Evolutionary conservation across 2,329 filamentous ascomycete species (phyloP), one percentile per base, ranked within the genome.

Genomic region (Cordyceps cateniannulata): DNA sequence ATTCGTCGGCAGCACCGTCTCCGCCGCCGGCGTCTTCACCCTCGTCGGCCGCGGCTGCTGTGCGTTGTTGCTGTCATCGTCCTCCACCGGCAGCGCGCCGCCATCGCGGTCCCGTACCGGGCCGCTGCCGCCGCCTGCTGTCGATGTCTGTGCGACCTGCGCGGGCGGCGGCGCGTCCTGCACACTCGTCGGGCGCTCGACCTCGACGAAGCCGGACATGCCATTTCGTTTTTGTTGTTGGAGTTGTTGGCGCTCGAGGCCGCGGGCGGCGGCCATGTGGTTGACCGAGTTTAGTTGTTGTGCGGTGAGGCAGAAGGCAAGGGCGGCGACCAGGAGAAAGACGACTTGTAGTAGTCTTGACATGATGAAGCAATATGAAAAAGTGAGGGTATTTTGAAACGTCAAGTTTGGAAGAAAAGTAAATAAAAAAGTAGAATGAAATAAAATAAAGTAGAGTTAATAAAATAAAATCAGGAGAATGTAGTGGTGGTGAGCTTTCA

Each of bases 21-120:
- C 48, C 8, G 45, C 35, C 22, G 59, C 59, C 9, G 59, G 59
- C 52, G 59, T 61, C 59, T 61, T 61, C 10, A 55, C 35, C 8
- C 20, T 18, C 8, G 59, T 61, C n/a, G 59, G 59, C 1, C 59
- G 50, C 35, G 35, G 45, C 29, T 53, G 44, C 32, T 9, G n/a
- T n/a, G n/a, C n/a, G n/a, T n/a, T n/a, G 14, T 12, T 32, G 44
- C 27, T 27, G 22, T 29, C 42, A 10, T 60, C 50, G 16, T 16
- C 38, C 8, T n/a, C 22, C 20, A 16, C 24, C 12, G 50, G 12
- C 40, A 50, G 9, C 6, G 42, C 35, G 50, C 40, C 29, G 59
- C 22, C 24, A 12, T 5, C 16, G 27, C 57, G 47, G 24, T 42
- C 5, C 18, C 38, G 20, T 29, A 35, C 14, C 16, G 6, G 25